A percentile compares a stretch with the other conserved stretches of the same genome.
Conservation (phyloP, 192 early-diverging fungal species). For the Kappamyces sp. region DNA sequence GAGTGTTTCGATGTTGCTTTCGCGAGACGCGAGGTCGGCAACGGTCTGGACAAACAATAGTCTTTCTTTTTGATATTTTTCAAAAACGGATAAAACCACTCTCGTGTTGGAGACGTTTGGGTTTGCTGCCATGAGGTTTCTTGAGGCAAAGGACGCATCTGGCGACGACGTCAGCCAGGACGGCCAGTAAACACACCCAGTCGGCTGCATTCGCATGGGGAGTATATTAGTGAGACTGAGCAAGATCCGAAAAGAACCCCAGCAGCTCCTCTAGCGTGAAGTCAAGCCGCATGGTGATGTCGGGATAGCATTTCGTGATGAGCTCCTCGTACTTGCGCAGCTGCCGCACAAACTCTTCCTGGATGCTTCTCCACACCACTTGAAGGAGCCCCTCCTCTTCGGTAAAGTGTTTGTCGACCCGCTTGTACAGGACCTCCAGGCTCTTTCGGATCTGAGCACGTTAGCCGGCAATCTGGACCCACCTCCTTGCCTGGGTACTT, state of each 20-base stretch:
- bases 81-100: constrained; percentile 44
- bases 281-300: constrained; percentile 71
- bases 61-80: constrained; percentile 53
- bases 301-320: constrained; percentile 81
- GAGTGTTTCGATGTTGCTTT: constrained; percentile 50
- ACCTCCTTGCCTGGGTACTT: constrained; percentile 81
- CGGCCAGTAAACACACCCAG: too few relatives aligned
- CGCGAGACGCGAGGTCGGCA: constrained; percentile 51
- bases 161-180: too few relatives aligned
- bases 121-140: constrained; percentile 9
- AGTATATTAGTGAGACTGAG: constrained; percentile 42
- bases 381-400: constrained; percentile 73
- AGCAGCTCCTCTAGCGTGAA: constrained; percentile 79
- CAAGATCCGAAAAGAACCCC: constrained; percentile 64
- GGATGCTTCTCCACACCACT: constrained; percentile 86
- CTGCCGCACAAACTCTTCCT: constrained; percentile 75
- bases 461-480: constrained; percentile 16
- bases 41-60: constrained; percentile 53
- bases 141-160: too few relatives aligned
- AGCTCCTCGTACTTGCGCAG: constrained; percentile 75
- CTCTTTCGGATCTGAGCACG: constrained; percentile 61
- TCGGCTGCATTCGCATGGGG: too few relatives aligned
- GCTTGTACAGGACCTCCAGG: constrained; percentile 76
- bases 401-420: constrained; percentile 91
- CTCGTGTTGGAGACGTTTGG: constrained; percentile 27